Conservation (phyloP, 257 asterid genomes). For the Datura wrightii region DNA sequence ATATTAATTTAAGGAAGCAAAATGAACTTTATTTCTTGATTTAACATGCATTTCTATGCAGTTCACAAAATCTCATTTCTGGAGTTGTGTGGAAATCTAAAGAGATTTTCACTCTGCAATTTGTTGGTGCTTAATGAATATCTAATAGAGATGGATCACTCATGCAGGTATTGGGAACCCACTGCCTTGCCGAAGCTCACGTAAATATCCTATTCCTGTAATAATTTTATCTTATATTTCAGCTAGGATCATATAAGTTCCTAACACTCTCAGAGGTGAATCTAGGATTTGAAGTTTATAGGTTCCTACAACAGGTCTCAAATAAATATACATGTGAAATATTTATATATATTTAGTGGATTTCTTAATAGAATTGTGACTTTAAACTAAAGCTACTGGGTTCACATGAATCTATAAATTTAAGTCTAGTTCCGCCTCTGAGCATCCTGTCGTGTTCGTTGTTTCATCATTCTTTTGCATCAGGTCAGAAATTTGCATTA, state of each 20-base stretch:
- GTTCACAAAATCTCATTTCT: not conserved
- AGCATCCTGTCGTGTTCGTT: not conserved
- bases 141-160: constrained; percentile 5
- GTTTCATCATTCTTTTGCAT: constrained; percentile 31
- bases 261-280: not conserved
- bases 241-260: not conserved
- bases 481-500: constrained; percentile 78
- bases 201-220: constrained; percentile 50
- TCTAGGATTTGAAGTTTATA: too few relatives aligned
- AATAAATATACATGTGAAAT: too few relatives aligned
- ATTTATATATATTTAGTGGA: too few relatives aligned
- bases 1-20: not conserved
- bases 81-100: not conserved
- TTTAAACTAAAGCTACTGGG: too few relatives aligned
- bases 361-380: too few relatives aligned
- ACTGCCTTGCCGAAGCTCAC: constrained; percentile 66
- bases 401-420: too few relatives aligned
- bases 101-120: not conserved
- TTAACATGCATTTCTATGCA: not conserved
- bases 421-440: too few relatives aligned
- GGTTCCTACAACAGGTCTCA: too few relatives aligned
- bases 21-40: not conserved
- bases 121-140: not conserved
- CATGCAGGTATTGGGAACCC: constrained; percentile 71
- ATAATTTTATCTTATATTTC: constrained; percentile 26